phyloP scores from a whole-genome alignment of 805 yeast species.

The Maudiozyma turicensis region DNA sequence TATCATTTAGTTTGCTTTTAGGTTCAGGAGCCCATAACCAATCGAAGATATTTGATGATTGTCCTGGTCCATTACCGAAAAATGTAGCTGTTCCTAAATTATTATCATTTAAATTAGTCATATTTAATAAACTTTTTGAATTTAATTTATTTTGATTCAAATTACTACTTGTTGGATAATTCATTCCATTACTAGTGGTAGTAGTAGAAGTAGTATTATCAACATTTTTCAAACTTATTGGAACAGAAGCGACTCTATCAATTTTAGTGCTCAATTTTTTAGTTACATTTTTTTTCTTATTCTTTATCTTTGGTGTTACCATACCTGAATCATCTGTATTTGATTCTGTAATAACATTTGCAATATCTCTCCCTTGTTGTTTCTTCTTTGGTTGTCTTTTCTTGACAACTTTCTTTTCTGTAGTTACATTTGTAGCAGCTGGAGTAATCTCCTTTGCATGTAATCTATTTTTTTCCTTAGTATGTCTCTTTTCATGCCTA shows the following conservation, averaged over 20 bases:
- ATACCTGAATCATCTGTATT: not conserved
- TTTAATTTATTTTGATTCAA: not conserved
- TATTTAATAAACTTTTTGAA: not conserved
- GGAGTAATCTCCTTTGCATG: not conserved
- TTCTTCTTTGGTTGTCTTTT: not conserved
- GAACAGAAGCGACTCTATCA: not conserved
- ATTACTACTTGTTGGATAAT: not conserved
- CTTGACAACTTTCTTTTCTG: not conserved
- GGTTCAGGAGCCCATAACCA: slow-evolving; percentile 1
- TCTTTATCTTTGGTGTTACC: not conserved
- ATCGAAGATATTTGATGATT: not conserved
- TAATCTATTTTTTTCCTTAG: slow-evolving; percentile 8
- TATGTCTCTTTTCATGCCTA: slow-evolving; percentile 38
- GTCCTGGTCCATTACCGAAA: not conserved
- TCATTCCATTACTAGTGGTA: not conserved
- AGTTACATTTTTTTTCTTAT: not conserved
- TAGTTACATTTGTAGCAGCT: not conserved
- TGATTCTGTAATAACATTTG: not conserved
- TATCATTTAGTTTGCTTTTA: not conserved
- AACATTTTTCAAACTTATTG: not conserved
- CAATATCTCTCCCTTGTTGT: not conserved
- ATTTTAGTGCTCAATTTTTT: not conserved
- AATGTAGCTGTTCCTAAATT: not conserved
- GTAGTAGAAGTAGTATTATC: not conserved
- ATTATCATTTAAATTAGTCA: not conserved